These are phyloP conservation scores for Lactarius evosmus DNA, from an alignment of 768 basidiomycete species.

Conservation along the genomic window DNA sequence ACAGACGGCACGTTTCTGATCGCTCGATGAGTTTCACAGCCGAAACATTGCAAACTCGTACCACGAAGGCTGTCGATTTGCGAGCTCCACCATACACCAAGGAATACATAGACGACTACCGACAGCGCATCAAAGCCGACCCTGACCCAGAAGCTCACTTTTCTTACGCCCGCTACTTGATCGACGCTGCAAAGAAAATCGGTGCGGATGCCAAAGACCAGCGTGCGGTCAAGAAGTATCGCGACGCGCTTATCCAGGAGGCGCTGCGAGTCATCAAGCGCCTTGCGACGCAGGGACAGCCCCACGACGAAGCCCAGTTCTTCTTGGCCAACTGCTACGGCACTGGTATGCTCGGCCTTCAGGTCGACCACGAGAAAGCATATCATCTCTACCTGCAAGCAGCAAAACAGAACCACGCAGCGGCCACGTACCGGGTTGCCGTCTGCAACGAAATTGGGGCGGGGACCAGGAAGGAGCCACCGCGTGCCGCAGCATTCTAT, in stretches of 20 bases:
- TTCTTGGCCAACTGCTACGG: slow-evolving; percentile 97
- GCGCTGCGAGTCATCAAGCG: slow-evolving; percentile 90
- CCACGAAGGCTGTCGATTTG: slow-evolving; percentile 80
- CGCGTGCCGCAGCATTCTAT: slow-evolving; percentile 92
- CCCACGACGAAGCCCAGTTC: slow-evolving; percentile 96
- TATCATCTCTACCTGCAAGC: slow-evolving; percentile 97
- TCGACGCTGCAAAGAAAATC: slow-evolving; percentile 95
- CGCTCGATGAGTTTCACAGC: slow-evolving; percentile 58
- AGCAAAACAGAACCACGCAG: slow-evolving; percentile 93
- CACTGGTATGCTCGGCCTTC: slow-evolving; percentile 91
- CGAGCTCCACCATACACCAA: slow-evolving; percentile 87
- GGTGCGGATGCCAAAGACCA: slow-evolving; percentile 69
- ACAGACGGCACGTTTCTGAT: slow-evolving; percentile 53
- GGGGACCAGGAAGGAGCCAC: slow-evolving; percentile 84
- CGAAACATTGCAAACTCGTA: slow-evolving; percentile 54
- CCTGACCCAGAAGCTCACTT: slow-evolving; percentile 99
- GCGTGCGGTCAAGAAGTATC: slow-evolving; percentile 84
- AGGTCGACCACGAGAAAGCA: slow-evolving; percentile 96
- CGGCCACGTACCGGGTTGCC: slow-evolving; percentile 93
- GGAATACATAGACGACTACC: slow-evolving; percentile 96
- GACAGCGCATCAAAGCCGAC: slow-evolving; percentile 94
- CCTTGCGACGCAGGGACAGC: slow-evolving; percentile 86
- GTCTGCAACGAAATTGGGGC: slow-evolving; percentile 99
- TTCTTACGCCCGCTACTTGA: slow-evolving; percentile 96
- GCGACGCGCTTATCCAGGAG: slow-evolving; percentile 82